Evolutionary conservation across 495 filamentous ascomycete genomes (phyloP).

Genomic region (Penicillium diatomitis): DNA sequence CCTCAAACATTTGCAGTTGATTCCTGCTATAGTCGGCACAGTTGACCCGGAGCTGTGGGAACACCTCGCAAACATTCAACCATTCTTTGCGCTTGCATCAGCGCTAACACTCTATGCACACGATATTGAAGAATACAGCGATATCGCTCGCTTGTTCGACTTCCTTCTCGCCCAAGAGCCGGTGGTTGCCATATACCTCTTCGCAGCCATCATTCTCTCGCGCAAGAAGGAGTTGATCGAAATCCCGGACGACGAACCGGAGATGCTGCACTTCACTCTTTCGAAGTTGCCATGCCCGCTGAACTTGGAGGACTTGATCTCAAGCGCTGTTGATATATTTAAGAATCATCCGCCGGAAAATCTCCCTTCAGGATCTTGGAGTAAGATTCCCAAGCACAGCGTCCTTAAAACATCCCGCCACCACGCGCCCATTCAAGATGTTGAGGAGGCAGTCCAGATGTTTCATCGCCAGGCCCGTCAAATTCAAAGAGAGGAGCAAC

Average conservation of each 20-base stretch:
- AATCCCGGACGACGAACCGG: conserved; percentile 74
- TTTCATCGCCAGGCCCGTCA: conserved; percentile 64
- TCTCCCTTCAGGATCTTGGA: conserved; percentile 75
- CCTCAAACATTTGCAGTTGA: conserved; percentile 69
- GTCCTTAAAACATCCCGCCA: conserved; percentile 74
- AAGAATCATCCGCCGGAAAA: conserved; percentile 56
- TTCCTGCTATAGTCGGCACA: conserved; percentile 67
- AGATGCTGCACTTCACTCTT: conserved; percentile 85
- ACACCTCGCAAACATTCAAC: conserved; percentile 69
- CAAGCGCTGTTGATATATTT: conserved; percentile 52
- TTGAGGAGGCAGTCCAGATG: conserved; percentile 50
- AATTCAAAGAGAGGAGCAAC: conserved; percentile 52
- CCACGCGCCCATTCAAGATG: conserved; percentile 33
- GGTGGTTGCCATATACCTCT: conserved; percentile 80
- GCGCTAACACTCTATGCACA: conserved; percentile 94
- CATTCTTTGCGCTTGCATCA: conserved; percentile 85
- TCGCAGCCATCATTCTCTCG: conserved; percentile 75
- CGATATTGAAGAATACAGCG: conserved; percentile 81
- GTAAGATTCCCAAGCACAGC: conserved; percentile 57
- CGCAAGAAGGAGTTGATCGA: conserved; percentile 74
- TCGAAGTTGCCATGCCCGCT: conserved; percentile 79
- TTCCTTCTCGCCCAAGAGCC: conserved; percentile 78
- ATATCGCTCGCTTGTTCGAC: conserved; percentile 85
- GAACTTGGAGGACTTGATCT: conserved; percentile 72
- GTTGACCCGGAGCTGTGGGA: conserved; percentile 56